Conservation (phyloP, 768 basidiomycete species). For the Phlebiopsis gigantea region DNA sequence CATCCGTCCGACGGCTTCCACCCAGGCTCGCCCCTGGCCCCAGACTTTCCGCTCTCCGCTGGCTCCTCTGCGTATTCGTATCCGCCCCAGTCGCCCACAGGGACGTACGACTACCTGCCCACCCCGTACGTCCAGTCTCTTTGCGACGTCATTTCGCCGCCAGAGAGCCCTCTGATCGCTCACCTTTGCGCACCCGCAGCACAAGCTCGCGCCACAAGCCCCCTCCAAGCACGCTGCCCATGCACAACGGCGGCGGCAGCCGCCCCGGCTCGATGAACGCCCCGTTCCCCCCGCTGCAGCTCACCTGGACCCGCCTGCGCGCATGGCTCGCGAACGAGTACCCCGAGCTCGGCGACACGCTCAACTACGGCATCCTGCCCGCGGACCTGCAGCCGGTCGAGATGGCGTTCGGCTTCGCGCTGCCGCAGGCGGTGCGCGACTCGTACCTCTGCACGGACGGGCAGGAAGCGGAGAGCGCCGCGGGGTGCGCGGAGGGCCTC, state of each 20-base stretch:
- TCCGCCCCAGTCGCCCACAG: conserved; percentile 56
- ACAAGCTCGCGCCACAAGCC: conserved; percentile 36
- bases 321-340: conserved; percentile 82
- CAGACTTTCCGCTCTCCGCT: conserved; percentile 22
- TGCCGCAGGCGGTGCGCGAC: conserved; percentile 87
- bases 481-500: conserved; percentile 84
- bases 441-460: conserved; percentile 87
- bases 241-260: conserved; percentile 47
- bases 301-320: conserved; percentile 81
- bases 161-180: conserved; percentile 6
- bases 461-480: conserved; percentile 87
- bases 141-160: conserved; percentile 10
- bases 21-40: conserved; percentile 40
- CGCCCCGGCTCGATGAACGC: conserved; percentile 18
- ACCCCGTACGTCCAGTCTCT: conserved; percentile 36
- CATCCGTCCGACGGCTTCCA: conserved; percentile 52
- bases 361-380: conserved; percentile 85
- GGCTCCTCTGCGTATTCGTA: conserved; percentile 66
- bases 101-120: conserved; percentile 56
- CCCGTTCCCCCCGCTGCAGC: conserved; percentile 72
- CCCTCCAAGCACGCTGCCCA: conserved; percentile 56
- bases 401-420: conserved; percentile 73
- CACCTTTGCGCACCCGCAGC: conserved; percentile 18
- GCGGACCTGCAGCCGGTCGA: conserved; percentile 79
- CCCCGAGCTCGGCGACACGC: conserved; percentile 92